Percentiles rank a stretch among this genome's conserved stretches.
Evolutionary conservation across 164 flowering plant genomes (phyloP).

Genomic region (Platanus orientalis): DNA sequence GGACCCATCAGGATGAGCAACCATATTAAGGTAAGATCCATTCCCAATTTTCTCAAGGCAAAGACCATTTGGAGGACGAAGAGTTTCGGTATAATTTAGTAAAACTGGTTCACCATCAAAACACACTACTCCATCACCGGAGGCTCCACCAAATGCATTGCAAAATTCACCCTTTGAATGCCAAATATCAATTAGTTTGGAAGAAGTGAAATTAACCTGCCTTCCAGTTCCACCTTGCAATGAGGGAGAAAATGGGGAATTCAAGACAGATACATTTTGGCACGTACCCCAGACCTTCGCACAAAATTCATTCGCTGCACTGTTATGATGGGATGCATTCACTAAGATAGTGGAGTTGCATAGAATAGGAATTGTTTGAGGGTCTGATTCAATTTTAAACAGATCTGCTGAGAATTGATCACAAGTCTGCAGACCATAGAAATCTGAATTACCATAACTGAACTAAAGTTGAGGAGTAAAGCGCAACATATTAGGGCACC

Average conservation of each 20-base stretch:
- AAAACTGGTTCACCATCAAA: constrained; percentile 62
- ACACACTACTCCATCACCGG: constrained; percentile 54
- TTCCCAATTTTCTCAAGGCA: constrained; percentile 89
- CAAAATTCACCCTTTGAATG: constrained; percentile 74
- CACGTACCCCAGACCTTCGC: constrained; percentile 77
- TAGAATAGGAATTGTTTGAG: constrained; percentile 57
- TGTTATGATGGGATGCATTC: constrained; percentile 45
- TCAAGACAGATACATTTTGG: constrained; percentile 51
- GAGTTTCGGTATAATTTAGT: constrained; percentile 31
- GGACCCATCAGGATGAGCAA: constrained; percentile 86
- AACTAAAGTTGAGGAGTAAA: not conserved
- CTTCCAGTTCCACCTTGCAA: constrained; percentile 48
- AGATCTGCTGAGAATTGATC: constrained; percentile 80
- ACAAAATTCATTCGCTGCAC: constrained; percentile 51
- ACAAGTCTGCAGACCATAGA: constrained; percentile 51
- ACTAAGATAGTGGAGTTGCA: constrained; percentile 64
- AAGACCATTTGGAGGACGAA: constrained; percentile 50
- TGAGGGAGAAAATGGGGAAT: constrained; percentile 71
- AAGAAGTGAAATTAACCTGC: constrained; percentile 42
- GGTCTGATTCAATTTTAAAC: constrained; percentile 32
- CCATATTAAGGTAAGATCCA: constrained; percentile 79
- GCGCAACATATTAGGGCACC: not conserved
- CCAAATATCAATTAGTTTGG: constrained; percentile 66
- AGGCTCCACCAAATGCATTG: constrained; percentile 65
- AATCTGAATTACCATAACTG: not conserved